These are phyloP conservation scores for Filobasidium floriforme DNA, from an alignment of 768 basidiomycete genomes.

Conservation along the genomic window DNA sequence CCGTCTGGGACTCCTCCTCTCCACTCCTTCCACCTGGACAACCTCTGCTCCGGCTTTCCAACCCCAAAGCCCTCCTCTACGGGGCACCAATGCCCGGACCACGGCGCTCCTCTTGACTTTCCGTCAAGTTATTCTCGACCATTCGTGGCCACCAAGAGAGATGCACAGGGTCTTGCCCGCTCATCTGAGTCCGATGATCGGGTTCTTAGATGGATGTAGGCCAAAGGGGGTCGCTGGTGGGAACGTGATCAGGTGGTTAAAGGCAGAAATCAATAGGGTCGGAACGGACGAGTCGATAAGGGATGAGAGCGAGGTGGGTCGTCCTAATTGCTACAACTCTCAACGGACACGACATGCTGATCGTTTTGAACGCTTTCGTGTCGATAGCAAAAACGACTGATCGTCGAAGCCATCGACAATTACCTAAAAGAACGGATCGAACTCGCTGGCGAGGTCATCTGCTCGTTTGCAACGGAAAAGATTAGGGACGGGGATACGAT, in stretches of 20 bases:
- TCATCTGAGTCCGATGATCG: conserved; percentile 35
- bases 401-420: conserved; percentile 78
- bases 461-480: conserved; percentile 78
- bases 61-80: conserved; percentile 60
- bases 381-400: conserved; percentile 69
- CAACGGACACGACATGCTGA: too few species aligned
- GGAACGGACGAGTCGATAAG: conserved; percentile 68
- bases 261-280: conserved; percentile 84
- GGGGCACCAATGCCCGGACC: conserved; percentile 90
- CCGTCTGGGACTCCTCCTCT: conserved; percentile 74
- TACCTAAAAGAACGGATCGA: conserved; percentile 92
- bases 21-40: conserved; percentile 49
- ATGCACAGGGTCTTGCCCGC: conserved; percentile 23
- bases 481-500: conserved; percentile 91
- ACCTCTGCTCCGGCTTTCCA: background rate
- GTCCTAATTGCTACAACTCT: conserved; percentile 3
- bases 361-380: too few species aligned
- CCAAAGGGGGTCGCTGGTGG: conserved; percentile 45
- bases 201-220: conserved; percentile 34
- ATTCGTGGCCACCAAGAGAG: conserved; percentile 11
- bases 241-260: conserved; percentile 52
- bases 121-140: conserved; percentile 62
- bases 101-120: conserved; percentile 86
- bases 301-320: conserved; percentile 77
- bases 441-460: conserved; percentile 86